These are phyloP conservation scores for Bocquillonia castaneifolia DNA, from an alignment of 441 rosid genomes.

Conservation along the genomic window DNA sequence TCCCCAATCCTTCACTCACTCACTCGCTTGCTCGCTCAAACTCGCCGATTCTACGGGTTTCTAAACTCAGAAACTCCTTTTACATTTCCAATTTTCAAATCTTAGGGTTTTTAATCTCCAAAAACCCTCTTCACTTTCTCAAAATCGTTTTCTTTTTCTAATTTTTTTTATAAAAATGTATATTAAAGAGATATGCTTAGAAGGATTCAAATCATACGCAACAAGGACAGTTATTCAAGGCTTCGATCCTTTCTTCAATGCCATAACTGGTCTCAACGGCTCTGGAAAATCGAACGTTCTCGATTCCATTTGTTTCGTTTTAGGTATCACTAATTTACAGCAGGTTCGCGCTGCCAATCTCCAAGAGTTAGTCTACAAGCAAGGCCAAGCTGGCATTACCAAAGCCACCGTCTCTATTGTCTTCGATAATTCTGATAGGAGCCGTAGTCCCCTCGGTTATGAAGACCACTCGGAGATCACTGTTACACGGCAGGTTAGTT, in stretches of 20 bases:
- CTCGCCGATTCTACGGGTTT: constrained; percentile 14
- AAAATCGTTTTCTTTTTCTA: too few relatives aligned
- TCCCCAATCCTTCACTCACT: constrained; percentile 11
- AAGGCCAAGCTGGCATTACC: constrained; percentile 98
- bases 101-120: background rate
- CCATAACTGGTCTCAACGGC: constrained; percentile 91
- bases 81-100: background rate
- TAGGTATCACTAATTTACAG: constrained; percentile 94
- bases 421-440: constrained; percentile 75
- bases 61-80: constrained; percentile 13
- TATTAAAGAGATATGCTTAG: constrained; percentile 81
- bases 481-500: constrained; percentile 78
- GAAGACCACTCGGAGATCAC: constrained; percentile 84
- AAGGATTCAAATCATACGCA: constrained; percentile 95
- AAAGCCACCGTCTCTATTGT: constrained; percentile 89
- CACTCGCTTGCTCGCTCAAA: background rate
- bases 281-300: constrained; percentile 97
- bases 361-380: constrained; percentile 98
- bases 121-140: background rate
- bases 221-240: constrained; percentile 87
- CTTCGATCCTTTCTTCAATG: constrained; percentile 88
- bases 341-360: constrained; percentile 96
- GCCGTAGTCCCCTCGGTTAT: constrained; percentile 80
- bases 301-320: constrained; percentile 92
- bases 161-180: too few relatives aligned